These are phyloP conservation scores for Ramaria sp. DNA, from an alignment of 768 basidiomycete genomes.

Conservation along the genomic window DNA sequence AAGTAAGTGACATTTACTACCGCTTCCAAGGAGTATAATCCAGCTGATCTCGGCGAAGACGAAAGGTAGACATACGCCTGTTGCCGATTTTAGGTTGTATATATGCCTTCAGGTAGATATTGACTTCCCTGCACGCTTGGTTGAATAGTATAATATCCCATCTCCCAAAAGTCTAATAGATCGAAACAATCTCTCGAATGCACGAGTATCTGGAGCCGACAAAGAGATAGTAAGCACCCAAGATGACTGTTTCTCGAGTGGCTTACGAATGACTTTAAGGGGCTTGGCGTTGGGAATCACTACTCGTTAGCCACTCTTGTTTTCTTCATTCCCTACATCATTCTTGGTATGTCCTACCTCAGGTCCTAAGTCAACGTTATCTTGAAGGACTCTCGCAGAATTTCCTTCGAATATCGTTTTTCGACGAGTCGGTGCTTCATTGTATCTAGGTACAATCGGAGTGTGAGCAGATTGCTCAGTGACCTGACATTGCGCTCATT, in stretches of 20 bases:
- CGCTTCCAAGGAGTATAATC: not conserved
- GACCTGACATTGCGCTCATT: not conserved
- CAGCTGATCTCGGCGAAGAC: not conserved
- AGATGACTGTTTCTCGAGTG: not conserved
- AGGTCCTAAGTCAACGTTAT: not conserved
- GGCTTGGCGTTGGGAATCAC: conserved; percentile 16
- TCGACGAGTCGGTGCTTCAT: conserved; percentile 16
- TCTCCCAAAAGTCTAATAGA: not conserved
- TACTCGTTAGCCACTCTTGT: conserved; percentile 19
- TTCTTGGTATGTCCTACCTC: conserved; percentile 1
- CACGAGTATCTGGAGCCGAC: not conserved
- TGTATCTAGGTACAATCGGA: conserved; percentile 15
- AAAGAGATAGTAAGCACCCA: conserved; percentile 1
- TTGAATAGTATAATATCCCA: too few species aligned
- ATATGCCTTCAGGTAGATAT: conserved; percentile 5
- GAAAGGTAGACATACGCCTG: conserved; percentile 6
- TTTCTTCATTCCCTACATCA: conserved; percentile 20
- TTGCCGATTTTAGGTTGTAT: conserved; percentile 5
- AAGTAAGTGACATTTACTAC: not conserved
- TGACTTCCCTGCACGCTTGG: not conserved
- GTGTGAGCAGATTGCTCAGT: not conserved
- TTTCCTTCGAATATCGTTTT: conserved; percentile 20
- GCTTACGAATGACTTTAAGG: not conserved
- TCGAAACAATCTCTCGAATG: conserved; percentile 8
- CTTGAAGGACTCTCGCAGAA: conserved; percentile 14